These are phyloP conservation scores for Boletus semigastroideus DNA, from an alignment of 1,284 basidiomycete species.

Conservation along the genomic window DNA sequence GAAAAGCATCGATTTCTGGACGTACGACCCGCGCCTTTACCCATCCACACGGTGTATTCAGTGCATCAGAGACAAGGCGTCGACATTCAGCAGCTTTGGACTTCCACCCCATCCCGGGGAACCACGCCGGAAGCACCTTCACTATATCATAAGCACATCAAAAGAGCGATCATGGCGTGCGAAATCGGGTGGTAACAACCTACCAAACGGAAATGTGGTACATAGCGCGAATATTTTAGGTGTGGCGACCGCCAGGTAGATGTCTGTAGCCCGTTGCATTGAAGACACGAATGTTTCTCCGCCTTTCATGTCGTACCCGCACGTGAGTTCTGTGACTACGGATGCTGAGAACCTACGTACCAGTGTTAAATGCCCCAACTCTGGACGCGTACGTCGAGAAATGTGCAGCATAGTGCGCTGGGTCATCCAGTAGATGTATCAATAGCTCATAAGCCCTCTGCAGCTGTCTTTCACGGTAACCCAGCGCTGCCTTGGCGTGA, in stretches of 20 bases:
- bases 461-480: constrained; percentile 19
- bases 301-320: constrained; percentile 13
- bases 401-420: constrained; percentile 8
- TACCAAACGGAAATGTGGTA: constrained; percentile 12
- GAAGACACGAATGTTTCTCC: constrained; percentile 7
- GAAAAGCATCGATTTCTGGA: not conserved
- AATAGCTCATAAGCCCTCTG: constrained; percentile 12
- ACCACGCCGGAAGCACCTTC: constrained; percentile 8
- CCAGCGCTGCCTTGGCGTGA: constrained; percentile 8
- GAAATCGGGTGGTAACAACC: not conserved
- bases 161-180: not conserved
- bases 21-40: constrained; percentile 14
- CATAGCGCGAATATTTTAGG: constrained; percentile 7
- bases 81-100: constrained; percentile 10
- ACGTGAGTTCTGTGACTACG: constrained; percentile 16
- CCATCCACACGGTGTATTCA: constrained; percentile 17
- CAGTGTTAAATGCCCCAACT: not conserved
- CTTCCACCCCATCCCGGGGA: constrained; percentile 19
- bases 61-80: constrained; percentile 2
- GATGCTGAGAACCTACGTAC: constrained; percentile 15
- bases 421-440: constrained; percentile 6
- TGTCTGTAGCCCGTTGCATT: constrained; percentile 15
- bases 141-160: constrained; percentile 5
- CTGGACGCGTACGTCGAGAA: constrained; percentile 7
- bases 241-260: not conserved